phyloP scores from a whole-genome alignment of 2,329 filamentous ascomycete genomes.

The Karstenula rhodostoma region DNA sequence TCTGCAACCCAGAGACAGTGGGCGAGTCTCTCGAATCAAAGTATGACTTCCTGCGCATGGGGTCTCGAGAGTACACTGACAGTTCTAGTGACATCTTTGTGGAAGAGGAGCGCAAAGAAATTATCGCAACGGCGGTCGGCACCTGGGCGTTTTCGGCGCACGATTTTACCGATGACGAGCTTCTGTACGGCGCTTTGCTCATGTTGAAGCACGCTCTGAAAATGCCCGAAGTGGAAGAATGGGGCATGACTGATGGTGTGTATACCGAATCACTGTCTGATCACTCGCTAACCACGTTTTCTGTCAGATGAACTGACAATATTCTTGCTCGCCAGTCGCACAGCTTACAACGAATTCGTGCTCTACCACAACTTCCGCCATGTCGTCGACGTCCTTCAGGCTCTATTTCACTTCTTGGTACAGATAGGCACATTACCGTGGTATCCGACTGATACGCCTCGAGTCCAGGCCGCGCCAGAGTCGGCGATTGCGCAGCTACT shows the following conservation, averaged over 20 bases:
- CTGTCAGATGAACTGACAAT: slow-evolving; percentile 76
- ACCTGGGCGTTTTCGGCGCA: slow-evolving; percentile 91
- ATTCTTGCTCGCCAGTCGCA: slow-evolving; percentile 86
- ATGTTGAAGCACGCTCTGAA: slow-evolving; percentile 91
- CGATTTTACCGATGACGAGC: slow-evolving; percentile 86
- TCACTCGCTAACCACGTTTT: neutral
- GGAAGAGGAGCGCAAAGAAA: slow-evolving; percentile 67
- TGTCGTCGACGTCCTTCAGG: slow-evolving; percentile 94
- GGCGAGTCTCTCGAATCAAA: slow-evolving; percentile 68
- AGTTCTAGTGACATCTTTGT: slow-evolving; percentile 69
- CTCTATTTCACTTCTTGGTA: slow-evolving; percentile 88
- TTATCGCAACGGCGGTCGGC: slow-evolving; percentile 74
- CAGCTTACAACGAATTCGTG: slow-evolving; percentile 95
- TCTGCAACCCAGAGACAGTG: slow-evolving; percentile 74
- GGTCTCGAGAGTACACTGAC: slow-evolving; percentile 26
- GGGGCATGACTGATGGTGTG: slow-evolving; percentile 80
- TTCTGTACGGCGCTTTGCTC: slow-evolving; percentile 81
- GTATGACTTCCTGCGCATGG: slow-evolving; percentile 52
- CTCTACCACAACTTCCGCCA: slow-evolving; percentile 99
- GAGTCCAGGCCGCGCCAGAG: slow-evolving; percentile 49
- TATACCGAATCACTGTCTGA: slow-evolving; percentile 13
- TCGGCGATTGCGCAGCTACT: slow-evolving; percentile 78
- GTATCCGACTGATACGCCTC: slow-evolving; percentile 60
- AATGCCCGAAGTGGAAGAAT: slow-evolving; percentile 81
- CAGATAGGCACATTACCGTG: slow-evolving; percentile 77